A percentile compares a stretch with the other conserved stretches of the same genome.
phyloP scores from a whole-genome alignment of 2,329 filamentous ascomycete species.

The Aschersonia sp. region DNA sequence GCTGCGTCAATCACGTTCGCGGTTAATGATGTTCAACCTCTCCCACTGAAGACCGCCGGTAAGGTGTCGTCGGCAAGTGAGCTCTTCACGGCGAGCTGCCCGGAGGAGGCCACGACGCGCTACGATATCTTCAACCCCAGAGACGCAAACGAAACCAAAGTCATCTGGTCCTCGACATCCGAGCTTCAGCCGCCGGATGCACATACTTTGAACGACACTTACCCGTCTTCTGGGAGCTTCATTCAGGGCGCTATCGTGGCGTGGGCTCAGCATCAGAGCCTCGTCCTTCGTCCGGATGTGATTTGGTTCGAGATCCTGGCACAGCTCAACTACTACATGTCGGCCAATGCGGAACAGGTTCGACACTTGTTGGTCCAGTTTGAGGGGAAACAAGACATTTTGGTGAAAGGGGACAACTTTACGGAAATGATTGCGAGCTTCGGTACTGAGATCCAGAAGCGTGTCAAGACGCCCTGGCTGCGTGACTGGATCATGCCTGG shows the following conservation, averaged over 20 bases:
- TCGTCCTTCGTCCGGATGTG: conserved; percentile 36
- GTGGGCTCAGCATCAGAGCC: conserved; percentile 33
- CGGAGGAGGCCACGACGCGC: conserved; percentile 12
- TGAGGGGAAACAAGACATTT: conserved; percentile 25
- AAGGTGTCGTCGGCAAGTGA: conserved; percentile 14
- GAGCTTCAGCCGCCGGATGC: conserved; percentile 6
- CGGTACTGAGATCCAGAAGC: conserved; percentile 23
- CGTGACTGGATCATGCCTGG: conserved; percentile 25
- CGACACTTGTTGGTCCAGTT: conserved; percentile 30
- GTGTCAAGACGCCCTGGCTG: conserved; percentile 25
- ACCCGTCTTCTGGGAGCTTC: conserved; percentile 23
- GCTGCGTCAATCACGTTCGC: conserved; percentile 8
- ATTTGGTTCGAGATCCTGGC: conserved; percentile 39
- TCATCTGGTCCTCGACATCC: conserved; percentile 16
- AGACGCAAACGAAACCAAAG: conserved; percentile 7
- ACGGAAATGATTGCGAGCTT: conserved; percentile 15
- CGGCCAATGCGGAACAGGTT: conserved; percentile 28
- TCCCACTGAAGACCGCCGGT: conserved; percentile 10
- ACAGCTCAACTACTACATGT: conserved; percentile 36
- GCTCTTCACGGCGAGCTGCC: conserved; percentile 17
- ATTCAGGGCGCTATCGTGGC: conserved; percentile 29
- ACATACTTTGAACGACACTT: conserved; percentile 9
- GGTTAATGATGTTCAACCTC: conserved; percentile 12
- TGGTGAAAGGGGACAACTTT: conserved; percentile 11
- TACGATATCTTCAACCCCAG: no score